Conservation (phyloP, 495 filamentous ascomycete species). For the Pyrenula aspistea region DNA sequence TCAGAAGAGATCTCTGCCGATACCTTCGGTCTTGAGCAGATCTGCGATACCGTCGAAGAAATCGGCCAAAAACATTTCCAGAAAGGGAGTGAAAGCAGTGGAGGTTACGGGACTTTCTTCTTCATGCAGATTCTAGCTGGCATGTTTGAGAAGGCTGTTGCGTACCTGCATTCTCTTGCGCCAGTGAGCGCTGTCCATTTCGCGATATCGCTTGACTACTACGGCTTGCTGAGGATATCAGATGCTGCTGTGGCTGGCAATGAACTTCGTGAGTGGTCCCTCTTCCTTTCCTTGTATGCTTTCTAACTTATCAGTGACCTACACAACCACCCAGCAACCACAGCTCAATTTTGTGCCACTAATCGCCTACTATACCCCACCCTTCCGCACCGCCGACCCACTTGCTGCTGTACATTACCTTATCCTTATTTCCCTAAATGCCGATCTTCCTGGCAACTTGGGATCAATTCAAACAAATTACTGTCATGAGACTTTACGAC, state of each 20-base stretch:
- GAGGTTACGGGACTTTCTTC: constrained; percentile 81
- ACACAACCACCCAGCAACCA: constrained; percentile 62
- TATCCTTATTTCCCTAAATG: constrained; percentile 81
- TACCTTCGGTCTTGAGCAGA: constrained; percentile 75
- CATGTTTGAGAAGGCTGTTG: constrained; percentile 90
- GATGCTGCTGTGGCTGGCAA: constrained; percentile 56
- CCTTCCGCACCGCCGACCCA: constrained; percentile 82
- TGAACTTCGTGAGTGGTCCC: constrained; percentile 51
- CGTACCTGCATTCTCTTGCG: constrained; percentile 77
- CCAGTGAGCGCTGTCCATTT: constrained; percentile 93
- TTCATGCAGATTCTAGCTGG: constrained; percentile 80
- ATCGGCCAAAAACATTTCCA: constrained; percentile 84
- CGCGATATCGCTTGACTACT: constrained; percentile 78
- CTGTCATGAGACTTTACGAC: constrained; percentile 89
- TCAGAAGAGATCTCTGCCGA: constrained; percentile 76
- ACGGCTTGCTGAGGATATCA: constrained; percentile 78
- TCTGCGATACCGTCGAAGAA: constrained; percentile 71
- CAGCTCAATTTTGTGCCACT: constrained; percentile 92
- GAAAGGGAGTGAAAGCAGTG: constrained; percentile 55
- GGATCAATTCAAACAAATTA: constrained; percentile 69
- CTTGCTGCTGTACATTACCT: constrained; percentile 90
- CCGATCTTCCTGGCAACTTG: constrained; percentile 59
- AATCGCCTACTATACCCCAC: constrained; percentile 86
- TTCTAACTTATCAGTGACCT: constrained; percentile 38
- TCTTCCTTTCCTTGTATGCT: background rate